Conservation (phyloP, 306 rosid genomes). For the Rosa multiflora region DNA sequence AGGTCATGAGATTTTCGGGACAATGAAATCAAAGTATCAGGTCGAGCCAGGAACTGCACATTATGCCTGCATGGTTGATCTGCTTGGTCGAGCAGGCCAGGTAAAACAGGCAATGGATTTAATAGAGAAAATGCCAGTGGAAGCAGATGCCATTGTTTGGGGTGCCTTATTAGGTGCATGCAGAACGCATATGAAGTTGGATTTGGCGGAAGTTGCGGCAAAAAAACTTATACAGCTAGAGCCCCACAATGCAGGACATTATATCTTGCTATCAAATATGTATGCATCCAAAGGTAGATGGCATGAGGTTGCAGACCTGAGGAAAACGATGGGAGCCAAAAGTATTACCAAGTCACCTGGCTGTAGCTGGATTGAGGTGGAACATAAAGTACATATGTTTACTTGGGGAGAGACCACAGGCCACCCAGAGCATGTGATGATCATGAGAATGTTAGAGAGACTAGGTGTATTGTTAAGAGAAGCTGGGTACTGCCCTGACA, state of each 20-base stretch:
- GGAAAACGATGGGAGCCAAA: conserved; percentile 45
- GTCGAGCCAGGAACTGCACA: conserved; percentile 52
- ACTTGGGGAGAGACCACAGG: conserved; percentile 54
- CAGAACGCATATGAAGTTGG: conserved; percentile 18
- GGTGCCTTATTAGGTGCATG: conserved; percentile 40
- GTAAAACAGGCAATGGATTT: conserved; percentile 55
- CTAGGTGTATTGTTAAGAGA: conserved; percentile 57
- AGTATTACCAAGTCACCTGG: conserved; percentile 69
- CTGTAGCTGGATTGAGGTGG: conserved; percentile 76
- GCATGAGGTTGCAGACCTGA: conserved; percentile 51
- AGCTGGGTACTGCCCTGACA: conserved; percentile 73
- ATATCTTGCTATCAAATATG: conserved; percentile 58
- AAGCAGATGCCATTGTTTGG: conserved; percentile 66
- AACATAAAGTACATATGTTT: conserved; percentile 62
- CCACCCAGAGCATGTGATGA: conserved; percentile 61
- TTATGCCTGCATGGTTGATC: conserved; percentile 69
- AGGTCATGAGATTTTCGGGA: conserved; percentile 6
- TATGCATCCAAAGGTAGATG: conserved; percentile 64
- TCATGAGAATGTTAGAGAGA: conserved; percentile 50
- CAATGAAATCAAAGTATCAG: conserved; percentile 12
- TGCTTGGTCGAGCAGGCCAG: conserved; percentile 58
- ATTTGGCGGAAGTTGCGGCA: conserved; percentile 54
- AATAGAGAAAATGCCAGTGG: conserved; percentile 54
- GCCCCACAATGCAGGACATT: conserved; percentile 63
- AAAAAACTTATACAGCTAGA: conserved; percentile 59